Evolutionary conservation across 2,329 filamentous ascomycete species (phyloP), one percentile per base, ranked within the genome.

Genomic region (Penicillium sp.): DNA sequence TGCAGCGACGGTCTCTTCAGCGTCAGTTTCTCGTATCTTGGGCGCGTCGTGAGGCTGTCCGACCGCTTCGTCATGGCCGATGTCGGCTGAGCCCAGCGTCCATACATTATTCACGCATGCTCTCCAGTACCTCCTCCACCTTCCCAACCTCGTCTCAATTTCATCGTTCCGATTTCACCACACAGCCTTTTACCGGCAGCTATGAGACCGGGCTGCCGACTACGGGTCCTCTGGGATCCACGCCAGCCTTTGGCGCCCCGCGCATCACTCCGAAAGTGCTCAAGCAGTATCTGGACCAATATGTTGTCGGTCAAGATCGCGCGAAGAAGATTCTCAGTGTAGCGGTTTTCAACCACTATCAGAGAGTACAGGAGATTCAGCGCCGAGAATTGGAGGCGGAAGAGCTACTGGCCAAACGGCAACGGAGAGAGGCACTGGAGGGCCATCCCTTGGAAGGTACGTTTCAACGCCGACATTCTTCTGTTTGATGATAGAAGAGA

Each of bases 261-360:
- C 74, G 74, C 44, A 73, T 84, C 45, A 85, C 82, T 8, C 82
- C 82, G 6, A 78, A 76, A 57, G 71, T 75, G 58, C 76, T 98
- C 60, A 96, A 97, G 75, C 83, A 88, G 63, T 86, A 93, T 61
- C 82, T 97, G 29, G 93, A 98, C 66, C 87, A 93, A 64, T 98
- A 94, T 66, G 91, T 98, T 1, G 91, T 98, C 4, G 93, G 91
- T 36, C 93, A 98, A 69, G 89, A 96, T 57, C 83, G 89, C 50
- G 90, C 93, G 27, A 76, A 98, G 76, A 94, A 95, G 69, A 88
- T 90, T 11, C 83, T 97, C 54, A 93, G 89, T 55, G 85, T 91
- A 3, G 90, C 91, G 5, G 87, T 98, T 27, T 96, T 95, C 73
- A 96, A 97, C 64, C 93, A 98, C 66, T 96, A 97, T 65, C 89